Conservation (phyloP, 148 eudicot species). For the Gaultheria prostrata region DNA sequence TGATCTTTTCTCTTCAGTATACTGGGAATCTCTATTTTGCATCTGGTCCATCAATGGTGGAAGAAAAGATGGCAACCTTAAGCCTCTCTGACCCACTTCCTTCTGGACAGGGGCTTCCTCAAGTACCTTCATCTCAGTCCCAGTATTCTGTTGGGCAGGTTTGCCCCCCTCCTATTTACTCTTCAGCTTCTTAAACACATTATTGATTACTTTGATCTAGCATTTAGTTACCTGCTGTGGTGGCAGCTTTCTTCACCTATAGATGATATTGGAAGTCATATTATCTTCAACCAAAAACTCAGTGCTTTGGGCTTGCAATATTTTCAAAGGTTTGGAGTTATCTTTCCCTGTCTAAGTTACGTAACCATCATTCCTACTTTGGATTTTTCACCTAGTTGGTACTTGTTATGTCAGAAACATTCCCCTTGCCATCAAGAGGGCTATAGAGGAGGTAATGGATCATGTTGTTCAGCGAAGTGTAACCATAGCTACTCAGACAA, state of each 20-base stretch:
- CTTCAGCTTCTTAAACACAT: not conserved
- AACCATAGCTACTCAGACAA: conserved; percentile 15
- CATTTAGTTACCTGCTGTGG: conserved; percentile 1
- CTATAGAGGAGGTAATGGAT: conserved; percentile 9
- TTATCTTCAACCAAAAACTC: conserved; percentile 13
- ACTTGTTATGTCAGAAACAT: not conserved
- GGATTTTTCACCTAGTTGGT: not conserved
- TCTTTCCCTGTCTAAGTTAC: not conserved
- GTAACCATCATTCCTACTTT: not conserved
- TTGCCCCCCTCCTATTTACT: not conserved
- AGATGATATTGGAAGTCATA: not conserved
- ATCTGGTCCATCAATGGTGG: conserved; percentile 2
- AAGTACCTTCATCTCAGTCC: conserved; percentile 6
- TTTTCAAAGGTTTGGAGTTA: conserved; percentile 12
- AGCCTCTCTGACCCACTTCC: conserved; percentile 6
- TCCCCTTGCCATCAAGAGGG: conserved; percentile 14
- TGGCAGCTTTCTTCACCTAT: conserved; percentile 15
- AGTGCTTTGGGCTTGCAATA: conserved; percentile 1
- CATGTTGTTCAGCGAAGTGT: conserved; percentile 15
- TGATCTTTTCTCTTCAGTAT: not conserved
- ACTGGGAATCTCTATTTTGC: conserved; percentile 6
- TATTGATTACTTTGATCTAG: not conserved
- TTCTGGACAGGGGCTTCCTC: conserved; percentile 14
- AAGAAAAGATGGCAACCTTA: conserved; percentile 15
- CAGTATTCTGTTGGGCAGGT: conserved; percentile 16